Conservation (phyloP, 139 green algal genomes). For the Chlamydomonas sp. region DNA sequence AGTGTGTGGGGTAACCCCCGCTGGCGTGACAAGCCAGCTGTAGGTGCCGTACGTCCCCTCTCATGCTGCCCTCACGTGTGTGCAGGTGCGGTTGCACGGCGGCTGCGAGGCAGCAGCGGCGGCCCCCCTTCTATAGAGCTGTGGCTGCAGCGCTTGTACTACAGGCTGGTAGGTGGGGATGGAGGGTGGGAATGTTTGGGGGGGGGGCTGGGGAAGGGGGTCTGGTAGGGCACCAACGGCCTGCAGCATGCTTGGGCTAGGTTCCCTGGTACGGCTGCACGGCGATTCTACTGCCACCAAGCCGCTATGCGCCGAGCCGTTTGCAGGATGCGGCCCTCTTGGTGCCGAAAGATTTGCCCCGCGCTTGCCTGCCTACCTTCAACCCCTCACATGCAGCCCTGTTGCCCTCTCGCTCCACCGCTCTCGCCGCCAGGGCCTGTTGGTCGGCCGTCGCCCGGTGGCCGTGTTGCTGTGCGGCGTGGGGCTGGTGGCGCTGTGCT, state of each 20-base stretch:
- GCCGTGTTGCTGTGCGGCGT: constrained; percentile 47
- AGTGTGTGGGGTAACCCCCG: no score
- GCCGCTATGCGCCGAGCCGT: no score
- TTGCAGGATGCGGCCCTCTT: no score
- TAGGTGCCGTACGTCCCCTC: no score
- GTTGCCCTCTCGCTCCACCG: background rate
- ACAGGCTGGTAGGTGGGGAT: constrained; percentile 21
- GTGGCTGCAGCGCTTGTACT: constrained; percentile 43
- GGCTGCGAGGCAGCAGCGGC: background rate
- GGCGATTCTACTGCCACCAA: no score
- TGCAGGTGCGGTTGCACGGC: background rate
- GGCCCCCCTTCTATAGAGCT: constrained; percentile 37
- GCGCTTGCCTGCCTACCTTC: no score
- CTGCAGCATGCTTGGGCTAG: no score
- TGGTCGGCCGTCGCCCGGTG: constrained; percentile 48
- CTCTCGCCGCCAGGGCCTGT: constrained; percentile 49
- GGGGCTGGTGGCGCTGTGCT: constrained; percentile 55
- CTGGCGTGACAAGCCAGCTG: no score
- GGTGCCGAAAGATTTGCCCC: no score
- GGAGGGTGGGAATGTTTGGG: background rate
- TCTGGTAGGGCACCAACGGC: background rate
- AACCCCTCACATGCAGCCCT: background rate
- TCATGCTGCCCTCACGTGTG: background rate
- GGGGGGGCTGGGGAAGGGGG: background rate
- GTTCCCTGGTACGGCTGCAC: no score